Evolutionary conservation across 345 rosid genomes (phyloP), one percentile per base, ranked within the genome.

Genomic region (Boechera retrofracta): DNA sequence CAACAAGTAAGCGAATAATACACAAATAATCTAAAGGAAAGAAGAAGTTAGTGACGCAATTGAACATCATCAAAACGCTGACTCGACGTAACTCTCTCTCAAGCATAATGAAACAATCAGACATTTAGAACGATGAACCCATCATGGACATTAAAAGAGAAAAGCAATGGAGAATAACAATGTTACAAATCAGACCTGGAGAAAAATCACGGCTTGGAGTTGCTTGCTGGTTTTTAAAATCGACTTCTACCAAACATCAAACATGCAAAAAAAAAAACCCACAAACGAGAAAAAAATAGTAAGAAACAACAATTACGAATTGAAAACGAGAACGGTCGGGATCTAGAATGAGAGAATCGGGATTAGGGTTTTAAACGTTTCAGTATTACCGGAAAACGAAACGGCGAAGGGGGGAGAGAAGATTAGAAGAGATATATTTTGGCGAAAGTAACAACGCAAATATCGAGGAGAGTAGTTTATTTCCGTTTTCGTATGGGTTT

Each of bases 151-250:
- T 31, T 29, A 28, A 18, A 0, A 26, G 5, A 26, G 15, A 29
- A 7, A n/a, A 39, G 10, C 6, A 51, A 47, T 9, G 31, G 24
- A 29, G 39, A 15, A 13, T 0, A 35, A 35, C 29, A 35, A 35
- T 6, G 38, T 35, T 35, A 52, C 0, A 44, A 41, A 73, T 53
- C 36, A 54, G 56, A 64, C 77, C 77, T 64, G 71, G 18, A 54
- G 15, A 38, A 73, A 62, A 72, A 26, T 13, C 71, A 74, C 45
- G 64, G 49, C 44, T 73, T 73, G 38, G 55, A 42, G 77, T 28
- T 64, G 3, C 10, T 5, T 15, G 7, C n/a, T 12, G 26, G 28
- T 29, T 10, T 10, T 41, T 6, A 7, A 39, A 53, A 18, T 31
- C 35, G 15, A 63, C 29, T 39, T 32, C 12, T 49, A 72, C 32